Base-by-base conservation (phyloP, 192 early-diverging fungal genomes). In the Coemansia sp. region DNA sequence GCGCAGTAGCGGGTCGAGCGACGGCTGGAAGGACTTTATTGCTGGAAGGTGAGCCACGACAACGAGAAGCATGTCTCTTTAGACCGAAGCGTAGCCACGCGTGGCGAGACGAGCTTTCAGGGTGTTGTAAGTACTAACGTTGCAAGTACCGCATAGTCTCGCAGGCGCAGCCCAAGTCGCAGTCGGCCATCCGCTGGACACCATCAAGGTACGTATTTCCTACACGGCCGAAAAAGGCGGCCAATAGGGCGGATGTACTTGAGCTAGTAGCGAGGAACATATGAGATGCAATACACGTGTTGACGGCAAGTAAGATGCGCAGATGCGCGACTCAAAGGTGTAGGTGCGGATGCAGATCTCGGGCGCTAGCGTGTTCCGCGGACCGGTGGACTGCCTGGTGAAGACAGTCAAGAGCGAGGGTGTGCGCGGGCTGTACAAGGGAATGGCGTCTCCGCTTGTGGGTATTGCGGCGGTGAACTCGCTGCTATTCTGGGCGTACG, bases 401-500 rank as follows among this genome's bases (percentile, higher is more conserved):
- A 78, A 88, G 48, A 98, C 92, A 0, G 70, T 98, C 23, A 67
- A 83, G 5, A 86, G 88, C 44, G 93, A 94, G 50, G 81, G 85
- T 9, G 67, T 87, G 46, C 73, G 85, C 17, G 88, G 85, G 0
- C 64, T 93, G 14, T 93, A 89, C 65, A 90, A 90, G 78, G 91
- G 88, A 67, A 90, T 90, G 87, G 79, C 84, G n/a, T 83, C 86
- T 73, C 88, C 88, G 22, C 60, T 90, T 33, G 66, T 86, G 20
- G 91, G 91, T 19, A 83, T 91, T 20, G 86, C 85, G 17, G 88
- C 89, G 2, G 88, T 93, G 32, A 94, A 94, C 49, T 87, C 90
- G 11, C 68, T 94, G 22, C 71, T 94, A 23, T 94, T 94, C 63
- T 85, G 87, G 28, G 83, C 89, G 9, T 90, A 94, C 56, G 85